Evolutionary conservation across 805 yeast genomes (phyloP), one percentile per base, ranked within the genome.

Genomic region (Wickerhamomyces sydowiorum): DNA sequence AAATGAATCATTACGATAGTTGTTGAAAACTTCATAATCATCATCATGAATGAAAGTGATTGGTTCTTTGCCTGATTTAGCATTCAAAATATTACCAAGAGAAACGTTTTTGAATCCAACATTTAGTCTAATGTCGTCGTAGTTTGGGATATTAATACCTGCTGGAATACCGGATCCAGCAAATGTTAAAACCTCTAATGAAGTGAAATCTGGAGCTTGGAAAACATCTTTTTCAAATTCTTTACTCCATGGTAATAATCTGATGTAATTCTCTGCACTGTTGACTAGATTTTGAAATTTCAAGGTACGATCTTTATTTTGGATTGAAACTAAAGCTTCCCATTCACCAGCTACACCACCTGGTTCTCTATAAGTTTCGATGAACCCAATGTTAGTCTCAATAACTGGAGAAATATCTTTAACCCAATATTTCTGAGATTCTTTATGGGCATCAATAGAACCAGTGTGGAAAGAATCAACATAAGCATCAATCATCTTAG

Each of bases 121-220:
- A 44, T 80, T 85, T 57, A 86, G 71, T 56, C 96, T 73, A 42
- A 87, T 89, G 57, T 86, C 95, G 61, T 88, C 96, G 62, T 88
- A 88, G 64, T 88, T 88, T 46, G 96, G 96, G 49, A 88, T 85
- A 58, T 88, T 88, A 61, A 88, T 88, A 41, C 96, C 96, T 0
- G 95, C 95, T 14, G 96, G 96, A 40, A 86, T 79, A 37, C 96
- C 96, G 29, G 89, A 78, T 3, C 95, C 91, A 1, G 95, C 86
- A 69, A 88, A 87, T 1, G 96, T 84, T 56, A 88, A 69, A 3
- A 88, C 96, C 63, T 88, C 96, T 53, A 88, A 71, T 1, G 95
- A 86, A 5, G 96, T 86, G 65, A 88, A 88, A 63, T 88, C 96
- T 18, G 96, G 96, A 21, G 96, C 91, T 38, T 86, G 82, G 62